A percentile compares a stretch with the other conserved stretches of the same genome.
These are phyloP conservation scores for Austroboletus festivus DNA, from an alignment of 768 basidiomycete species.

Conservation along the genomic window DNA sequence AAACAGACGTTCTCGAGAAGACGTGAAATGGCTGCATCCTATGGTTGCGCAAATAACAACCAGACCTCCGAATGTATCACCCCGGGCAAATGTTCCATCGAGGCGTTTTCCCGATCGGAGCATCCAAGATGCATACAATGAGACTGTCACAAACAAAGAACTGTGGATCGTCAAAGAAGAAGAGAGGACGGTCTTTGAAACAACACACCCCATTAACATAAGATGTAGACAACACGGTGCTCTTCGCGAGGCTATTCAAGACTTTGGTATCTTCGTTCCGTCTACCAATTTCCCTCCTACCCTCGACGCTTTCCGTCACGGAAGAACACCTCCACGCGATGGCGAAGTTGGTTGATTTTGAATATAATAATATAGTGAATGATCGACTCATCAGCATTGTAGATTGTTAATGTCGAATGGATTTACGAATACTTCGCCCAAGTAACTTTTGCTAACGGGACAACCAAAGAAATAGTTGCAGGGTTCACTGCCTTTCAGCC, in stretches of 20 bases:
- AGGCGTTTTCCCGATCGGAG: neutral
- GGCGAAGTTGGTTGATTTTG: neutral
- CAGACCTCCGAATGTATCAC: neutral
- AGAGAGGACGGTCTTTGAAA: constrained; percentile 18
- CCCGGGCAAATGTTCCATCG: neutral
- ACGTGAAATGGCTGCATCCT: neutral
- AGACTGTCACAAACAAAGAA: constrained; percentile 6
- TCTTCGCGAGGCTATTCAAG: constrained; percentile 3
- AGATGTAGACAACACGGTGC: neutral
- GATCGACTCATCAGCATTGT: neutral
- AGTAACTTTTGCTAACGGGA: constrained; percentile 14
- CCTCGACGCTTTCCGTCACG: neutral
- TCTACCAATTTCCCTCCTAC: constrained; percentile 21
- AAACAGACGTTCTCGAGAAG: constrained; percentile 3
- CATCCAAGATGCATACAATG: neutral
- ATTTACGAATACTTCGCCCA: constrained; percentile 20
- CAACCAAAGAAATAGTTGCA: constrained; percentile 10
- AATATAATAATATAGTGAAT: neutral
- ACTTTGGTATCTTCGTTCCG: constrained; percentile 17
- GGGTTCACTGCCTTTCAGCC: constrained; percentile 21
- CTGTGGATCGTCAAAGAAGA: constrained; percentile 19
- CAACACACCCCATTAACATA: constrained; percentile 1
- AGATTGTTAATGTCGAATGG: constrained; percentile 2
- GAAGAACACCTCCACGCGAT: neutral
- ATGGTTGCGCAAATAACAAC: neutral